Evolutionary conservation across 2,329 filamentous ascomycete genomes (phyloP).

Genomic region (Herpotrichia juniperi): DNA sequence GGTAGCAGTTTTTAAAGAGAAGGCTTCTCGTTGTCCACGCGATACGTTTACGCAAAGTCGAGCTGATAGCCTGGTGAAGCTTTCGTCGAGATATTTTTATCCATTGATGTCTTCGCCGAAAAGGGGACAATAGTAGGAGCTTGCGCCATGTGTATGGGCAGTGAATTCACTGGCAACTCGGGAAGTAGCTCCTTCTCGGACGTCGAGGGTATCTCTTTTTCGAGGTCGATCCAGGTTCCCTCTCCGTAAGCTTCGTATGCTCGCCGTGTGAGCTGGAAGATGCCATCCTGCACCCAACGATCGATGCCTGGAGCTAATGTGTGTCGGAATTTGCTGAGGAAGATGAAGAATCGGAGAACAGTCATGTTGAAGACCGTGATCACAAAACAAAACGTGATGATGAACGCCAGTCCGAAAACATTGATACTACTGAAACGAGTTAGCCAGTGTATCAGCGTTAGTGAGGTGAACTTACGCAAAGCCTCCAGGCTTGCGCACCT

Average conservation of each 20-base stretch:
- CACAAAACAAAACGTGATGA: not conserved
- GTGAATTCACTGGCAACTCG: not conserved
- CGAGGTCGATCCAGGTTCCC: slow-evolving; percentile 1
- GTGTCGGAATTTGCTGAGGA: not conserved
- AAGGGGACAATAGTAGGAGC: not conserved
- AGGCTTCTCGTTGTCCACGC: no score
- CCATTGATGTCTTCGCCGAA: not conserved
- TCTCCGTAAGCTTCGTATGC: not conserved
- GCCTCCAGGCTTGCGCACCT: slow-evolving; percentile 8
- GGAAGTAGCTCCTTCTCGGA: not conserved
- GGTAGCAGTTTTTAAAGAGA: no score
- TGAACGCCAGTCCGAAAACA: slow-evolving; percentile 9
- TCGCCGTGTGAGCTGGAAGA: slow-evolving; percentile 6
- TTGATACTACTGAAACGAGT: slow-evolving; percentile 11
- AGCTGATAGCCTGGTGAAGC: no score
- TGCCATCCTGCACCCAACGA: slow-evolving; percentile 10
- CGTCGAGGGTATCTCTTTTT: slow-evolving; percentile 1
- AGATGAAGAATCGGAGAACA: slow-evolving; percentile 10
- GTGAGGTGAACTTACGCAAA: slow-evolving; percentile 7
- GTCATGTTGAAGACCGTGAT: slow-evolving; percentile 4
- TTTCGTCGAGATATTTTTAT: not conserved
- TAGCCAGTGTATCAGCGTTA: no score
- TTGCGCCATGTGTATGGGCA: not conserved
- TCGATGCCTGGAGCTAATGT: slow-evolving; percentile 4
- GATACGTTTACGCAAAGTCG: no score